phyloP scores from a whole-genome alignment of 305 asterid genomes.

The Plantago coronopus region DNA sequence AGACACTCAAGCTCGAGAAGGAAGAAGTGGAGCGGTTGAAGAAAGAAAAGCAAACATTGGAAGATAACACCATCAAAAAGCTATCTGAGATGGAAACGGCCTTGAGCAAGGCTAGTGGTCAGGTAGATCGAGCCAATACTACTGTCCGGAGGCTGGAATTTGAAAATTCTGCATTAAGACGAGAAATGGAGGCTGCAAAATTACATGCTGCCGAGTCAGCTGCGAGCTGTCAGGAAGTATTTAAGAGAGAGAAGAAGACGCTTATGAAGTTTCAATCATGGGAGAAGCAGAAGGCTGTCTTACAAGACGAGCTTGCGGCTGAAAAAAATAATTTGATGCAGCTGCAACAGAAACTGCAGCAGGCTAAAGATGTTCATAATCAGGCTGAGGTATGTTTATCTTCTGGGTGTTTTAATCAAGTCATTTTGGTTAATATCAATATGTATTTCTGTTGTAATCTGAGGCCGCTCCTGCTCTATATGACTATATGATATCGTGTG shows the following conservation, averaged over 20 bases:
- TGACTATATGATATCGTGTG: constrained; percentile 6
- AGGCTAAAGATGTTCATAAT: constrained; percentile 46
- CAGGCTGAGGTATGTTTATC: constrained; percentile 68
- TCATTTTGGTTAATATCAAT: constrained; percentile 16
- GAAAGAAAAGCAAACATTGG: constrained; percentile 74
- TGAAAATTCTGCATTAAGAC: constrained; percentile 55
- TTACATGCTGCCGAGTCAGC: constrained; percentile 66
- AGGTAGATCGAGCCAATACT: constrained; percentile 68
- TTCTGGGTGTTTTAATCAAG: constrained; percentile 11
- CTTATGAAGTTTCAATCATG: constrained; percentile 62
- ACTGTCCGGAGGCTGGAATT: constrained; percentile 69
- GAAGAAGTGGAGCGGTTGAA: constrained; percentile 81
- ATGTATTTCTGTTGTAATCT: constrained; percentile 8
- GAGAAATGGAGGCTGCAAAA: constrained; percentile 82
- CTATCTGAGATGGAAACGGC: constrained; percentile 87
- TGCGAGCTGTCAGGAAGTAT: constrained; percentile 67
- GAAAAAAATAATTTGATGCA: constrained; percentile 44
- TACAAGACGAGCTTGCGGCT: constrained; percentile 71
- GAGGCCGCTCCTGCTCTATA: constrained; percentile 18
- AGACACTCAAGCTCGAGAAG: constrained; percentile 75
- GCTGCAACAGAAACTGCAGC: constrained; percentile 52
- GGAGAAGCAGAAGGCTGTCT: constrained; percentile 78
- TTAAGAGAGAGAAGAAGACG: constrained; percentile 70
- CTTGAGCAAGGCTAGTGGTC: constrained; percentile 69
- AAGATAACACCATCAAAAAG: constrained; percentile 76